Conservation (phyloP, 108 stramenopile species). For the Skeletonema potamos region DNA sequence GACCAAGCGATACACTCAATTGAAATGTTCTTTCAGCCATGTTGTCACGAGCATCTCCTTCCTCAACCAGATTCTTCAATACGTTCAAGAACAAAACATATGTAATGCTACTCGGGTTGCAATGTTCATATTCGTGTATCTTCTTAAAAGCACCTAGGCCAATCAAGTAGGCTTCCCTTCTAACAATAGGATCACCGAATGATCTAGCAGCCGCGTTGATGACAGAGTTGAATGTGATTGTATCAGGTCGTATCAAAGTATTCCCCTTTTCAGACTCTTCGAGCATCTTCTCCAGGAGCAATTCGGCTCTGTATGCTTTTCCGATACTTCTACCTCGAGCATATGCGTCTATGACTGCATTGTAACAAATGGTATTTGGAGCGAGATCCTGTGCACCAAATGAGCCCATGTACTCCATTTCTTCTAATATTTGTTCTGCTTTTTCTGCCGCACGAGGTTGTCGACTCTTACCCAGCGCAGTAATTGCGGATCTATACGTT, state of each 20-base stretch:
- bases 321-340: constrained; percentile 45
- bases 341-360: constrained; percentile 63
- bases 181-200: constrained; percentile 18
- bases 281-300: constrained; percentile 45
- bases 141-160: constrained; percentile 25
- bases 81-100: constrained; percentile 32
- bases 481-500: constrained; percentile 38
- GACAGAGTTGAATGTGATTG: constrained; percentile 75
- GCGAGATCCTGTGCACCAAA: constrained; percentile 30
- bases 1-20: constrained; percentile 13
- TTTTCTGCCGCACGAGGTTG: constrained; percentile 29
- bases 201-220: constrained; percentile 49
- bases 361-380: constrained; percentile 66
- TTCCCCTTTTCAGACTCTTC: constrained; percentile 43
- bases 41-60: constrained; percentile 29
- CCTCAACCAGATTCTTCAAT: constrained; percentile 29
- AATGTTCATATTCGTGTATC: constrained; percentile 27
- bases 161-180: constrained; percentile 36
- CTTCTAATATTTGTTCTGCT: constrained; percentile 51
- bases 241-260: constrained; percentile 46
- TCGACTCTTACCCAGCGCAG: constrained; percentile 29
- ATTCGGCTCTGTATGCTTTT: constrained; percentile 52
- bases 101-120: constrained; percentile 33
- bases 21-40: constrained; percentile 36
- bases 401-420: constrained; percentile 48